Percentiles rank a stretch among this genome's conserved stretches.
Conservation (phyloP, 805 yeast species). For the Metschnikowia proteae region DNA sequence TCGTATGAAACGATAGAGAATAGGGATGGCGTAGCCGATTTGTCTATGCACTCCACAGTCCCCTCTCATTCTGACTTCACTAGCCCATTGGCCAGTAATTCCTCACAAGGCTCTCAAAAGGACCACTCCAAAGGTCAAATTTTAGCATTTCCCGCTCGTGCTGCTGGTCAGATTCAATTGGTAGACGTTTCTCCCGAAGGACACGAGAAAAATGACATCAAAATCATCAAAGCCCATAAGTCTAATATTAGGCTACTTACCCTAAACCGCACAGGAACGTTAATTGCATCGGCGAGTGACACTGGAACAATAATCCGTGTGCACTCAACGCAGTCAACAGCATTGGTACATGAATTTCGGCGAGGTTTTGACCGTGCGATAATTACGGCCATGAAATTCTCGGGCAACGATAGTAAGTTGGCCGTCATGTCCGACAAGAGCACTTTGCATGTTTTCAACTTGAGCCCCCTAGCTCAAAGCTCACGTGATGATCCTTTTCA, state of each 20-base stretch:
- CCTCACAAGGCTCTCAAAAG: slow-evolving; percentile 8
- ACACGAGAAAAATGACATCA: slow-evolving; percentile 58
- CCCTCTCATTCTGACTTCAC: slow-evolving; percentile 6
- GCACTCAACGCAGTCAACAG: slow-evolving; percentile 64
- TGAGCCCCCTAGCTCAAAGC: slow-evolving; percentile 18
- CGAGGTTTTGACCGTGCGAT: slow-evolving; percentile 85
- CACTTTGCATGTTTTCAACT: slow-evolving; percentile 81
- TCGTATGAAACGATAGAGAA: slow-evolving; percentile 64
- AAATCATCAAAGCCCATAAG: slow-evolving; percentile 76
- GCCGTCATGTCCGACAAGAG: slow-evolving; percentile 88
- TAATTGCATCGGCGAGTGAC: slow-evolving; percentile 77
- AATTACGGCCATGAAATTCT: slow-evolving; percentile 78
- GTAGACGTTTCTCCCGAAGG: slow-evolving; percentile 69
- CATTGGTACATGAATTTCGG: slow-evolving; percentile 76
- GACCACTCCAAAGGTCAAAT: slow-evolving; percentile 39
- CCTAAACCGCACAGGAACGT: slow-evolving; percentile 57
- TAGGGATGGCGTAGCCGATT: slow-evolving; percentile 59
- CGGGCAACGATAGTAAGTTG: slow-evolving; percentile 67
- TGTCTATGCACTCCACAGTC: slow-evolving; percentile 31
- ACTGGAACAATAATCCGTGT: slow-evolving; percentile 78
- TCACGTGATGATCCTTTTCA: slow-evolving; percentile 8
- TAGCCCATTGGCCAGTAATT: slow-evolving; percentile 10
- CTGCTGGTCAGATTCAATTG: slow-evolving; percentile 73
- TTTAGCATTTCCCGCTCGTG: slow-evolving; percentile 74
- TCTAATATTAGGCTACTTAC: slow-evolving; percentile 60